Conservation (phyloP, 352 stramenopile species). For the Elongisporangium undulatum region DNA sequence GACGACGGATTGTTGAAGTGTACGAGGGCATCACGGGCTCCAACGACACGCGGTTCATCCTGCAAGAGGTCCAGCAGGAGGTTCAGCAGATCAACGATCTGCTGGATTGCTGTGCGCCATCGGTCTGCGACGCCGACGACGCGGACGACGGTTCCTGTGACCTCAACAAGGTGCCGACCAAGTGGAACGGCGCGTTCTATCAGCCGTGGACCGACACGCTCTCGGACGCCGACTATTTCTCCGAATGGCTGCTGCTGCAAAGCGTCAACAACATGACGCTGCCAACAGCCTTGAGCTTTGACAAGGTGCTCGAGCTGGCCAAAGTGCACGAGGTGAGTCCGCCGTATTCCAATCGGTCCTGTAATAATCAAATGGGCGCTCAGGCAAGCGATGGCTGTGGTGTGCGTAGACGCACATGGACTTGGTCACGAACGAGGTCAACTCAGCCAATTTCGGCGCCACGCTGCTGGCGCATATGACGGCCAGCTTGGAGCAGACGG, state of each 20-base stretch:
- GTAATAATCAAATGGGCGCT: too few relatives aligned
- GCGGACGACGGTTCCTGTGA: constrained; percentile 20
- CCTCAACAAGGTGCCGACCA: constrained; percentile 54
- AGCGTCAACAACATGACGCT: constrained; percentile 81
- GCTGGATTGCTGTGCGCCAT: constrained; percentile 54
- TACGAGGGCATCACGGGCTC: constrained; percentile 69
- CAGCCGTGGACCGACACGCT: constrained; percentile 70
- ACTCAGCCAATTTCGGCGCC: constrained; percentile 67
- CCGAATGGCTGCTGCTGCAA: constrained; percentile 69
- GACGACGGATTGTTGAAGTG: constrained; percentile 22
- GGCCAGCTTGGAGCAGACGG: constrained; percentile 66
- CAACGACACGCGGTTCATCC: constrained; percentile 48
- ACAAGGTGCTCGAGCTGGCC: constrained; percentile 51
- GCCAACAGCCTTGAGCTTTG: constrained; percentile 44
- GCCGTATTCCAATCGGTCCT: too few relatives aligned
- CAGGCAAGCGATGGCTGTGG: constrained; percentile 1
- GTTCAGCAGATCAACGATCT: constrained; percentile 57
- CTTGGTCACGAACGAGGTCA: constrained; percentile 75
- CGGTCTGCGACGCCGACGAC: constrained; percentile 27
- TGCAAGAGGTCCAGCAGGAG: constrained; percentile 49
- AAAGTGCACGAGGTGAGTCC: constrained; percentile 49
- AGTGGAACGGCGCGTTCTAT: constrained; percentile 75
- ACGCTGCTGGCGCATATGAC: constrained; percentile 76
- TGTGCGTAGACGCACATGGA: constrained; percentile 58
- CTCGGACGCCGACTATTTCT: constrained; percentile 67